Conservation (phyloP, 176 grass and related monocot species). For the Eragrostis curvula region DNA sequence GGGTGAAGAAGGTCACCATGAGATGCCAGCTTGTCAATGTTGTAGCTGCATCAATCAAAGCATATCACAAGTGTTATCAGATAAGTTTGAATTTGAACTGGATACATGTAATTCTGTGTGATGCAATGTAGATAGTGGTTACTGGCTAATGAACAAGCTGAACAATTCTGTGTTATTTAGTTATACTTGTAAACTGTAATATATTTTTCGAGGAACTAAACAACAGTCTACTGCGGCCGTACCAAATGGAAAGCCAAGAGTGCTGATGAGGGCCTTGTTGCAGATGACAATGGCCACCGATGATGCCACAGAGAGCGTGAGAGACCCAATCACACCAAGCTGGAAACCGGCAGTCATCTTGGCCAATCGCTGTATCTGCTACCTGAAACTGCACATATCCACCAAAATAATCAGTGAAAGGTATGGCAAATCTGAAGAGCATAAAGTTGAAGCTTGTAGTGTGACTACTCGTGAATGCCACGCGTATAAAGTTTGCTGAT, state of each 20-base stretch:
- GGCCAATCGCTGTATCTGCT: conserved; percentile 1
- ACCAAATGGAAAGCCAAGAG: conserved; percentile 62
- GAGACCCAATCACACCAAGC: conserved; percentile 59
- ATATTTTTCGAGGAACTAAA: too few species aligned
- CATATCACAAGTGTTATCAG: not conserved
- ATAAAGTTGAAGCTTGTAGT: not conserved
- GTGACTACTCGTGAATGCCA: not conserved
- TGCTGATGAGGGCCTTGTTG: conserved; percentile 70
- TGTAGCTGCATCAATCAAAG: conserved; percentile 59
- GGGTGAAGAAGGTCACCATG: conserved; percentile 90
- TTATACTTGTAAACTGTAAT: not conserved
- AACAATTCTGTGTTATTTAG: not conserved
- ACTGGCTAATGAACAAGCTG: not conserved
- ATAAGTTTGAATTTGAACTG: not conserved
- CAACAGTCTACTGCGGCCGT: not conserved
- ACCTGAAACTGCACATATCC: conserved; percentile 5
- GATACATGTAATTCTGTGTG: not conserved
- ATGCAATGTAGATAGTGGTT: not conserved
- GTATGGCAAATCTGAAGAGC: not conserved
- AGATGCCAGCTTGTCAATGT: conserved; percentile 97
- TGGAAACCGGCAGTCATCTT: conserved; percentile 56
- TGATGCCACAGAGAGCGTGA: conserved; percentile 56
- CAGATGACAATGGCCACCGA: conserved; percentile 71
- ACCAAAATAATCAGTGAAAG: not conserved
- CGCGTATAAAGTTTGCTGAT: not conserved